Conservation (phyloP, 2,329 filamentous ascomycete genomes). For the Diaporthe citrichinensis region DNA sequence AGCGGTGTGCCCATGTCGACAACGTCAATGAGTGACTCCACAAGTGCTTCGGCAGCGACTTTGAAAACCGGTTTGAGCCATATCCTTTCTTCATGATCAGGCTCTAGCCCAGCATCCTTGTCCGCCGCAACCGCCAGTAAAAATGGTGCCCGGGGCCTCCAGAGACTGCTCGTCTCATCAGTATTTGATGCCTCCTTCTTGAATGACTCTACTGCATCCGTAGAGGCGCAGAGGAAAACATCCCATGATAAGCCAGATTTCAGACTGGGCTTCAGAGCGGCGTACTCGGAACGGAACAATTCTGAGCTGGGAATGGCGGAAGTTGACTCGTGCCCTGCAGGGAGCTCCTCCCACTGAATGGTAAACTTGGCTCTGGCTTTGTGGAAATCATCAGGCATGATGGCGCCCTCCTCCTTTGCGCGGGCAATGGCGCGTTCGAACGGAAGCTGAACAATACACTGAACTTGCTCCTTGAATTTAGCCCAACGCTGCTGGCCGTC, state of each 20-base stretch:
- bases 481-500: background rate
- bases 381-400: background rate
- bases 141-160: background rate
- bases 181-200: background rate
- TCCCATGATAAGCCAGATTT: background rate
- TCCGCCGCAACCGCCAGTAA: background rate
- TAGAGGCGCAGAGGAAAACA: background rate
- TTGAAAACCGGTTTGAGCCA: background rate
- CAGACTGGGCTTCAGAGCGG: background rate
- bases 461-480: background rate
- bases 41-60: background rate
- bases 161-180: background rate
- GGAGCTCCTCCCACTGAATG: background rate
- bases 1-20: background rate
- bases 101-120: background rate
- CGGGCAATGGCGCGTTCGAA: background rate
- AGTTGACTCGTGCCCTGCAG: background rate
- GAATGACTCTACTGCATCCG: background rate
- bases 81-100: background rate
- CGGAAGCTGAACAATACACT: background rate
- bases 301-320: background rate
- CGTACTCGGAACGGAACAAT: background rate
- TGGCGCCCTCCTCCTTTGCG: background rate
- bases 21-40: background rate
- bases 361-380: background rate